Percentiles rank a stretch among this genome's conserved stretches.
phyloP scores from a whole-genome alignment of 257 asterid genomes.

The Solanum clarkiae region DNA sequence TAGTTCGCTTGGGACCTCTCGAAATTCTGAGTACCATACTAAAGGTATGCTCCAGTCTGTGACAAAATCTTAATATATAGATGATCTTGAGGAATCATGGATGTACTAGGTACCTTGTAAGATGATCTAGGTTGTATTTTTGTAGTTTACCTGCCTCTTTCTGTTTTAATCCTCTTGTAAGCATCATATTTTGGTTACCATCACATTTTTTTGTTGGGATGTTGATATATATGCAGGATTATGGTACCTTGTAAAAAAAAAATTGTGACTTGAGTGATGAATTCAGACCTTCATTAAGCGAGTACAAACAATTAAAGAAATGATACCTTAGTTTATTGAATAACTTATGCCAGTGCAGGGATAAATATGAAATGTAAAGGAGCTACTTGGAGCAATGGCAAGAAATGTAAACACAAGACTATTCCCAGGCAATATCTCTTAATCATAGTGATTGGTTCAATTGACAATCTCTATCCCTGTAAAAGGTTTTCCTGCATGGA shows the following conservation, averaged over 20 bases:
- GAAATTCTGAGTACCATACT: too few relatives aligned
- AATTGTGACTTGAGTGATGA: background rate
- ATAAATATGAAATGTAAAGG: background rate
- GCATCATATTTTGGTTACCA: background rate
- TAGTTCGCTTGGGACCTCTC: too few relatives aligned
- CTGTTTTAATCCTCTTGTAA: background rate
- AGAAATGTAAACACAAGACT: background rate
- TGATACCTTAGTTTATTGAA: background rate
- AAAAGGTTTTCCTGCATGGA: slow-evolving; percentile 39
- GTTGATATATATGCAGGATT: background rate
- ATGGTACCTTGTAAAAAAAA: background rate
- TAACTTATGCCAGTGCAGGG: background rate
- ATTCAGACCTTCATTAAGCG: background rate
- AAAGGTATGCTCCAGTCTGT: too few relatives aligned
- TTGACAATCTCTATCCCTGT: slow-evolving; percentile 65
- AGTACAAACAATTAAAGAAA: background rate
- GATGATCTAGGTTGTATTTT: background rate
- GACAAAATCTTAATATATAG: background rate
- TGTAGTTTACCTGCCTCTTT: background rate
- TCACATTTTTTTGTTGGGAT: background rate
- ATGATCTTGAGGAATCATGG: background rate
- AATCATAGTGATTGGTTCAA: slow-evolving; percentile 11
- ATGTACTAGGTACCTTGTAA: background rate
- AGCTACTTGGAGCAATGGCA: background rate
- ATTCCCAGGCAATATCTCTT: background rate